Conservation (phyloP, 805 yeast genomes). For the Jamesozyma hellenica region DNA sequence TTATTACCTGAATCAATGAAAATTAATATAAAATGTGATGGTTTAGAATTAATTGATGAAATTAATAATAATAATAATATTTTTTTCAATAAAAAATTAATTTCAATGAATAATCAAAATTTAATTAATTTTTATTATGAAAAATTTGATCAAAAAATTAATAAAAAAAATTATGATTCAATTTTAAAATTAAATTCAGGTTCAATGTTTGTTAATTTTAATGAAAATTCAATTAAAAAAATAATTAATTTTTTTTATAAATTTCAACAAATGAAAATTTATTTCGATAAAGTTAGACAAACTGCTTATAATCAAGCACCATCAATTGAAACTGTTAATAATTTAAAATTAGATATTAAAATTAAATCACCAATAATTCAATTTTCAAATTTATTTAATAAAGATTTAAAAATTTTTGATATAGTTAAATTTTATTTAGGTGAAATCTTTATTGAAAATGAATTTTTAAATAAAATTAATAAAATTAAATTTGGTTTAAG, state of each 20-base stretch:
- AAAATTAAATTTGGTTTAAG: slow-evolving; percentile 58
- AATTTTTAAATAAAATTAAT: slow-evolving; percentile 42
- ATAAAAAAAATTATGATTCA: slow-evolving; percentile 37
- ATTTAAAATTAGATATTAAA: slow-evolving; percentile 60
- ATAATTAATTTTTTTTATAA: slow-evolving; percentile 58
- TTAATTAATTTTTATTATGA: slow-evolving; percentile 78
- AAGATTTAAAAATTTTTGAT: slow-evolving; percentile 37
- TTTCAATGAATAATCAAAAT: slow-evolving; percentile 66
- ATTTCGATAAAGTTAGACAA: slow-evolving; percentile 84
- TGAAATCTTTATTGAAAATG: slow-evolving; percentile 63
- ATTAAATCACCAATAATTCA: slow-evolving; percentile 75
- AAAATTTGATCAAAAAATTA: slow-evolving; percentile 54
- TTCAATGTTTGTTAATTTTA: slow-evolving; percentile 63
- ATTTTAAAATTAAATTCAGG: slow-evolving; percentile 43
- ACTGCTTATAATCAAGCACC: slow-evolving; percentile 79
- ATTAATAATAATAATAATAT: slow-evolving; percentile 53
- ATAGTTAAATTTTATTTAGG: slow-evolving; percentile 67
- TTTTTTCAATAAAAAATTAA: slow-evolving; percentile 51
- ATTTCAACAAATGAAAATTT: slow-evolving; percentile 73
- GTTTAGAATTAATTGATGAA: slow-evolving; percentile 68
- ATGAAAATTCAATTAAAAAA: slow-evolving; percentile 68
- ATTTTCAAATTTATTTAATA: slow-evolving; percentile 43
- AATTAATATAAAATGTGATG: slow-evolving; percentile 65
- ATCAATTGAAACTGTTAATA: slow-evolving; percentile 40
- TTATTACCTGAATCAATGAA: slow-evolving; percentile 71